Conservation (phyloP, 306 rosid species). For the Fragaria iinumae region DNA sequence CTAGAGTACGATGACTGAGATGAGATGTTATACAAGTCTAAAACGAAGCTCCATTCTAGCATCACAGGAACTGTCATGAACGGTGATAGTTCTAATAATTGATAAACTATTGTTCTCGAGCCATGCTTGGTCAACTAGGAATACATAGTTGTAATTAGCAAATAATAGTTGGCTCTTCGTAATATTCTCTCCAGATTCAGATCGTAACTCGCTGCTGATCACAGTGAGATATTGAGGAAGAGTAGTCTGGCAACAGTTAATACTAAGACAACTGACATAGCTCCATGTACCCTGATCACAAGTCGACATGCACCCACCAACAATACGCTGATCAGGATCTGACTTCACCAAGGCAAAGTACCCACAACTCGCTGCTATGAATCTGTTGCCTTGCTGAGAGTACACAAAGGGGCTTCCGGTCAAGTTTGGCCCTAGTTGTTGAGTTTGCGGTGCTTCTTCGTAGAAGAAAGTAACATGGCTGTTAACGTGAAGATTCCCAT, state of each 20-base stretch:
- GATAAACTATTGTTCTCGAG: neutral
- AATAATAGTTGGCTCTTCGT: neutral
- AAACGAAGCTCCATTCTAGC: conserved; percentile 15
- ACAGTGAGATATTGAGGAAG: neutral
- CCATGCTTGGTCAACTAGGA: conserved; percentile 7
- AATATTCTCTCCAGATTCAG: neutral
- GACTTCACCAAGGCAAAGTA: neutral
- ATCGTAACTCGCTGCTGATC: neutral
- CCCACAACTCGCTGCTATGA: conserved; percentile 14
- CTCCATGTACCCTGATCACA: neutral
- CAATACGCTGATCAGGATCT: neutral
- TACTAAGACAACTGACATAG: neutral
- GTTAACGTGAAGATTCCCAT: no score
- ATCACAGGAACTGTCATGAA: conserved; percentile 4
- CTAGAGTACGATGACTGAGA: no score
- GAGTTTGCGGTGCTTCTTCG: no score
- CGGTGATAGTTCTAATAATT: neutral
- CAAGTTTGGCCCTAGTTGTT: neutral
- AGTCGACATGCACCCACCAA: conserved; percentile 7
- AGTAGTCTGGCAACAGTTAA: conserved; percentile 13
- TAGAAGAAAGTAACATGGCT: no score
- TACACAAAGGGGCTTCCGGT: neutral
- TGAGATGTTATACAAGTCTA: no score
- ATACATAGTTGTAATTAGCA: neutral
- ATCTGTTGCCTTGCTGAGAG: neutral